Conservation (phyloP, 2,329 filamentous ascomycete species). For the Cadophora malorum region DNA sequence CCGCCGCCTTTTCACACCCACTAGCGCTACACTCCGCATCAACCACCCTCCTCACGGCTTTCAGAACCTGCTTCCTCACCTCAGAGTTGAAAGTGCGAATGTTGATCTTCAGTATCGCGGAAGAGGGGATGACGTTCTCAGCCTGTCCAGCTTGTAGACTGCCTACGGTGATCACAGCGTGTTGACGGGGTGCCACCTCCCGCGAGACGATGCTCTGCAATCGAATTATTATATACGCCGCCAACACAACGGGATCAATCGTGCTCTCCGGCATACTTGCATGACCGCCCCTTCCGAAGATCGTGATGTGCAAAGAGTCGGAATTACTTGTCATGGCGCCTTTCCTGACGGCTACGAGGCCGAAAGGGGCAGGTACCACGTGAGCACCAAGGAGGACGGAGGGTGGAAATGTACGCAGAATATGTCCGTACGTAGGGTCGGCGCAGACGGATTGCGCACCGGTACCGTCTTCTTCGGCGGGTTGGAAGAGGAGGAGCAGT, state of each 20-base stretch:
- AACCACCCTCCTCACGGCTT: background rate
- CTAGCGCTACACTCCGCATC: background rate
- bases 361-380: background rate
- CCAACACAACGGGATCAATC: background rate
- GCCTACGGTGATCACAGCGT: background rate
- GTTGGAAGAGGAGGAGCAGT: slow-evolving; percentile 48
- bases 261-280: background rate
- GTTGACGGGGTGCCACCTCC: background rate
- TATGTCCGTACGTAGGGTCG: slow-evolving; percentile 52
- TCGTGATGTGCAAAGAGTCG: background rate
- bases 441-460: slow-evolving; percentile 53
- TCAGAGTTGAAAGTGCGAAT: background rate
- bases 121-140: background rate
- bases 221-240: background rate
- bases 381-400: too few relatives aligned
- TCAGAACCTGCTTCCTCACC: background rate
- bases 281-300: background rate
- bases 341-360: background rate
- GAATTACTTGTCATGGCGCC: background rate
- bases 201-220: background rate
- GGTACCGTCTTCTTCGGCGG: slow-evolving; percentile 62
- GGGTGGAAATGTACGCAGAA: background rate
- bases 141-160: background rate
- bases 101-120: background rate
- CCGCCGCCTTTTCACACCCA: too few relatives aligned